Conservation (phyloP, 495 filamentous ascomycete species). For the Trichoderma reesei region DNA sequence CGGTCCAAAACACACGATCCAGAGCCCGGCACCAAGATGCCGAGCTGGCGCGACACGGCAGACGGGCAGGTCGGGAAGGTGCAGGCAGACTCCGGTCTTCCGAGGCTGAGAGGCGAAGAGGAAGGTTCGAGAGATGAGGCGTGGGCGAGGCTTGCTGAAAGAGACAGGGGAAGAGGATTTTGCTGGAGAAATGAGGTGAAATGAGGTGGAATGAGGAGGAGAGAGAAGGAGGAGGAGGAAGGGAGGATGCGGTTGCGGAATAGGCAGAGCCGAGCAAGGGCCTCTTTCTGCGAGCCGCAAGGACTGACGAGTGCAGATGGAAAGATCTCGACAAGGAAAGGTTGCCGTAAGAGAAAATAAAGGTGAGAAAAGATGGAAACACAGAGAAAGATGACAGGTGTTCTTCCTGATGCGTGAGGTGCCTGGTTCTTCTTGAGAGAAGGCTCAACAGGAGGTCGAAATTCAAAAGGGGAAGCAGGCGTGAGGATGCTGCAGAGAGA, state of each 20-base stretch:
- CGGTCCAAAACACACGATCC: neutral
- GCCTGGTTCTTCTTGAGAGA: too few relatives aligned
- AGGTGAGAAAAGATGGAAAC: neutral
- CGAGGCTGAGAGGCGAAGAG: neutral
- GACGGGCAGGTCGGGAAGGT: neutral
- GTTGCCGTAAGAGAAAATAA: neutral
- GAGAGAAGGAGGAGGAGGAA: neutral
- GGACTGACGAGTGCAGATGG: neutral
- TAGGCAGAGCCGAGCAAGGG: neutral
- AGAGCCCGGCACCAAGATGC: neutral
- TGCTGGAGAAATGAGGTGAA: neutral
- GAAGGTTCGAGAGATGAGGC: neutral
- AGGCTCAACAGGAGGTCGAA: too few relatives aligned
- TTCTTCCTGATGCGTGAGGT: too few relatives aligned
- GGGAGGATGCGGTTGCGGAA: neutral
- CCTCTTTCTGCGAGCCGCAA: neutral
- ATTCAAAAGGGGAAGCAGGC: too few relatives aligned
- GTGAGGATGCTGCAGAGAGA: too few relatives aligned
- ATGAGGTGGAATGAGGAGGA: neutral
- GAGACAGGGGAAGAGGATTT: neutral
- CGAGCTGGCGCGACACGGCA: conserved; percentile 6
- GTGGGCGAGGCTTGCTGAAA: neutral
- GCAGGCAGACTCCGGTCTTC: neutral
- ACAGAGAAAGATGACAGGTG: too few relatives aligned
- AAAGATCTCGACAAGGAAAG: neutral